Percentiles rank a stretch among this genome's conserved stretches.
phyloP scores from a whole-genome alignment of 2,329 filamentous ascomycete species.

The Cladorrhinum sp. region DNA sequence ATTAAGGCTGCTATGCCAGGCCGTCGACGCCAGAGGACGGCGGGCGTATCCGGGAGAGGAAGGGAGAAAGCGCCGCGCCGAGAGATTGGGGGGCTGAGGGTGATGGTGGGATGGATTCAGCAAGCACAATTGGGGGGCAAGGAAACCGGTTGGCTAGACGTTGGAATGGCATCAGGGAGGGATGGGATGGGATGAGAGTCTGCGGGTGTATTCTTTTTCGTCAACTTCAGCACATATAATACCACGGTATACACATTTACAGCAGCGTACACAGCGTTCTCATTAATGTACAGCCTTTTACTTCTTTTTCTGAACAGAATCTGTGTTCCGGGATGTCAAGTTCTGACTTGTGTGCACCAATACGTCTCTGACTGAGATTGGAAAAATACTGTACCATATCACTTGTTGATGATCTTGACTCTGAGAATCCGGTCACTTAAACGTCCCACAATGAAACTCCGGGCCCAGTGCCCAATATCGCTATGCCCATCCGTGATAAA shows the following conservation, averaged over 20 bases:
- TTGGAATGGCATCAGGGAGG: not conserved
- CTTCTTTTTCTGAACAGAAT: too few relatives aligned
- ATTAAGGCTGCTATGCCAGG: not conserved
- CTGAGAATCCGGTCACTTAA: too few relatives aligned
- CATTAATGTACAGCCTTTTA: not conserved
- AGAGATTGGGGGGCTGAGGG: not conserved
- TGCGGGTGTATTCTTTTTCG: not conserved
- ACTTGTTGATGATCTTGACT: too few relatives aligned
- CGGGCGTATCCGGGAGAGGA: not conserved
- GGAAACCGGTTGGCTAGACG: not conserved
- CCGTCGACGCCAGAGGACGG: not conserved
- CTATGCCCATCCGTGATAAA: too few relatives aligned
- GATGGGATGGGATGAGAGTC: not conserved
- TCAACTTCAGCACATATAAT: constrained; percentile 11
- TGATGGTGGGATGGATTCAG: not conserved
- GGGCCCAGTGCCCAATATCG: too few relatives aligned
- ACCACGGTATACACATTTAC: constrained; percentile 4
- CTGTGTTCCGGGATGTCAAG: too few relatives aligned
- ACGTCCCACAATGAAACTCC: too few relatives aligned
- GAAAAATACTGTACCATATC: too few relatives aligned
- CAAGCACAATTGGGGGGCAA: not conserved
- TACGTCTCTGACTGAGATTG: too few relatives aligned
- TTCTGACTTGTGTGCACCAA: not conserved
- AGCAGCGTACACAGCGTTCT: not conserved
- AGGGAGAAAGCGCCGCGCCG: not conserved